These are phyloP conservation scores for Raffaelea albimanens DNA, from an alignment of 2,329 filamentous ascomycete species.

Conservation along the genomic window DNA sequence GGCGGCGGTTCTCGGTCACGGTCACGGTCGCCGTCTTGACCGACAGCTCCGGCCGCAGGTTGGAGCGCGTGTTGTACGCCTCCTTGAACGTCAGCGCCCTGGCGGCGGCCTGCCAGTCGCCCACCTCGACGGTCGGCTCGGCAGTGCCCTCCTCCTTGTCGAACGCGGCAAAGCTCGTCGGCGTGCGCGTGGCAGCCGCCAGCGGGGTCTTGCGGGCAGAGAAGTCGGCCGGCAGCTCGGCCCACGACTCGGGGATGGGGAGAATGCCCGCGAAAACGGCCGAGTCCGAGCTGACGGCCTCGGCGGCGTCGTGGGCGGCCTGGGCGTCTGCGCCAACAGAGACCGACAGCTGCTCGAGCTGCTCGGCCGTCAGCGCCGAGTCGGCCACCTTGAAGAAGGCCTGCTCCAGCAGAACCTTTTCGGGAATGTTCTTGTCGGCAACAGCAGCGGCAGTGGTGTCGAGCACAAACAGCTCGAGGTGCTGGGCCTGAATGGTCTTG, in stretches of 20 bases:
- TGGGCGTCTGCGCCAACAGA: constrained; percentile 33
- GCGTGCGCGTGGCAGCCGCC: constrained; percentile 54
- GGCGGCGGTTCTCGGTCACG: constrained; percentile 89
- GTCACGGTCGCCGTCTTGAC: constrained; percentile 80
- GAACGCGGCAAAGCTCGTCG: constrained; percentile 76
- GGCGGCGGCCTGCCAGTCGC: constrained; percentile 73
- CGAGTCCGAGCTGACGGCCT: constrained; percentile 50
- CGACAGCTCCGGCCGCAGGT: constrained; percentile 74
- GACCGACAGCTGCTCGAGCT: constrained; percentile 61
- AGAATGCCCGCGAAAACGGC: constrained; percentile 63
- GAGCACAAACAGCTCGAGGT: constrained; percentile 63
- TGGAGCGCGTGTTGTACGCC: constrained; percentile 65
- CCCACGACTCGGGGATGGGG: constrained; percentile 74
- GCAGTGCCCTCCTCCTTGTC: constrained; percentile 63
- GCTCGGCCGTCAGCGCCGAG: constrained; percentile 52
- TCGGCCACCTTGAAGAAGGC: constrained; percentile 74
- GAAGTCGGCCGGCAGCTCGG: constrained; percentile 53
- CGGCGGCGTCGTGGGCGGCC: constrained; percentile 46
- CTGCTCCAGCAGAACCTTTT: constrained; percentile 62
- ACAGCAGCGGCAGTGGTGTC: constrained; percentile 45
- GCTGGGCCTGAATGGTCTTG: constrained; percentile 61
- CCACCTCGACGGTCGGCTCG: constrained; percentile 56
- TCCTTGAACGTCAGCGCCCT: constrained; percentile 92
- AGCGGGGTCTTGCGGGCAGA: constrained; percentile 35
- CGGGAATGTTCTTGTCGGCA: constrained; percentile 40